Conservation (phyloP, 345 rosid genomes). For the Noccaea caerulescens region DNA sequence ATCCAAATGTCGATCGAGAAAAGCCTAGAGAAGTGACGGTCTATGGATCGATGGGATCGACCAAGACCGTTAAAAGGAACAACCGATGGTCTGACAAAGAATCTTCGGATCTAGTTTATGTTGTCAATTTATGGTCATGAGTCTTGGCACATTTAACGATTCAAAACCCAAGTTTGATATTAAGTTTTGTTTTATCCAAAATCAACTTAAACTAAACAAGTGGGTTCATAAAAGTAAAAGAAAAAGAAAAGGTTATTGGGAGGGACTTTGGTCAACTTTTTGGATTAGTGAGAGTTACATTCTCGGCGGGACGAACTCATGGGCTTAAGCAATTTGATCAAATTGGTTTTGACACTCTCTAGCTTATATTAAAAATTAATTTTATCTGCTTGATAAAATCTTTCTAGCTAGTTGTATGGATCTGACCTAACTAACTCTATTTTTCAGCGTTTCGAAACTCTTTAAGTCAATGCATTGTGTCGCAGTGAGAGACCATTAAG, state of each 20-base stretch:
- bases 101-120: slow-evolving; percentile 31
- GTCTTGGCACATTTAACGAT: slow-evolving; percentile 30
- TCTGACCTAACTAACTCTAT: slow-evolving; percentile 39
- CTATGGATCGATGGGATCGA: slow-evolving; percentile 23
- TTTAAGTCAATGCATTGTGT: slow-evolving; percentile 39
- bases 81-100: slow-evolving; percentile 33
- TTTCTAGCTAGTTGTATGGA: slow-evolving; percentile 16
- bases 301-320: slow-evolving; percentile 17
- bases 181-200: slow-evolving; percentile 8
- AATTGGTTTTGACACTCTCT: slow-evolving; percentile 30
- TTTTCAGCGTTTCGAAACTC: slow-evolving; percentile 32
- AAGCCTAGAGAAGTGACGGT: slow-evolving; percentile 18
- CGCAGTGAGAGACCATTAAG: slow-evolving; percentile 23
- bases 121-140: slow-evolving; percentile 26
- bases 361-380: slow-evolving; percentile 4
- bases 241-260: no score
- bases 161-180: background rate
- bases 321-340: slow-evolving; percentile 35
- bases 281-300: background rate
- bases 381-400: slow-evolving; percentile 9
- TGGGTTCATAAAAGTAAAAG: slow-evolving; percentile 3
- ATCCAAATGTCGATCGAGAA: slow-evolving; percentile 19
- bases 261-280: slow-evolving; percentile 7
- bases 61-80: slow-evolving; percentile 18
- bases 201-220: slow-evolving; percentile 13